Percentiles rank a stretch among this genome's conserved stretches.
These are phyloP conservation scores for Penicillium corylophilum DNA, from an alignment of 2,329 filamentous ascomycete genomes.

Conservation along the genomic window DNA sequence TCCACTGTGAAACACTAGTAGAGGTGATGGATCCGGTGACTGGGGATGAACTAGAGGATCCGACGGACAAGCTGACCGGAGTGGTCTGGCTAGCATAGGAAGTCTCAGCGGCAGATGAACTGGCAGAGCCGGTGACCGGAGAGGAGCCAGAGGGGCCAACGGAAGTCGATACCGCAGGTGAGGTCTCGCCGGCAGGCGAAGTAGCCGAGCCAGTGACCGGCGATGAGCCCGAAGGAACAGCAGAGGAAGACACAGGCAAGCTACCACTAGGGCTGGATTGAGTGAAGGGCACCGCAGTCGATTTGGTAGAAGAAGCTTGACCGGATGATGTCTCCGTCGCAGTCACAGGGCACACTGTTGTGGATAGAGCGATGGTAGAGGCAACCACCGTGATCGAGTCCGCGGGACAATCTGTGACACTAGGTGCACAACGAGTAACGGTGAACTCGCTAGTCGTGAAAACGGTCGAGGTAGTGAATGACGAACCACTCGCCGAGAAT, in stretches of 20 bases:
- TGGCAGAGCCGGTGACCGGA: slow-evolving; percentile 4
- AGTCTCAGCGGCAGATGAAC: background rate
- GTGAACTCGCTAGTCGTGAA: slow-evolving; percentile 39
- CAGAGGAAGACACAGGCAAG: background rate
- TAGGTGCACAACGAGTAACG: slow-evolving; percentile 42
- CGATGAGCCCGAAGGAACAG: background rate
- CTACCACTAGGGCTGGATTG: background rate
- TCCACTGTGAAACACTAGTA: slow-evolving; percentile 12
- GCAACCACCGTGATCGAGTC: slow-evolving; percentile 52
- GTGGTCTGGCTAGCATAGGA: background rate
- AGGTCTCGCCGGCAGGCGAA: background rate
- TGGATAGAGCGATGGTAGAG: slow-evolving; percentile 57
- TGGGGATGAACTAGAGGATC: background rate
- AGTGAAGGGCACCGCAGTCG: background rate
- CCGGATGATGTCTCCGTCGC: slow-evolving; percentile 19
- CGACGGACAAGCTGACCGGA: background rate
- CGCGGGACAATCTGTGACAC: slow-evolving; percentile 53
- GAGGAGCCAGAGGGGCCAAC: background rate
- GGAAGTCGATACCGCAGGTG: background rate
- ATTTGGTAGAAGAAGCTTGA: background rate
- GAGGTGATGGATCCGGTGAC: background rate
- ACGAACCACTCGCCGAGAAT: slow-evolving; percentile 11
- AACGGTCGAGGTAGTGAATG: slow-evolving; percentile 38
- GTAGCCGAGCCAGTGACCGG: background rate
- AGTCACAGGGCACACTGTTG: slow-evolving; percentile 58